These are phyloP conservation scores for Clonostachys rhizophaga DNA, from an alignment of 2,329 filamentous ascomycete genomes.

Conservation along the genomic window DNA sequence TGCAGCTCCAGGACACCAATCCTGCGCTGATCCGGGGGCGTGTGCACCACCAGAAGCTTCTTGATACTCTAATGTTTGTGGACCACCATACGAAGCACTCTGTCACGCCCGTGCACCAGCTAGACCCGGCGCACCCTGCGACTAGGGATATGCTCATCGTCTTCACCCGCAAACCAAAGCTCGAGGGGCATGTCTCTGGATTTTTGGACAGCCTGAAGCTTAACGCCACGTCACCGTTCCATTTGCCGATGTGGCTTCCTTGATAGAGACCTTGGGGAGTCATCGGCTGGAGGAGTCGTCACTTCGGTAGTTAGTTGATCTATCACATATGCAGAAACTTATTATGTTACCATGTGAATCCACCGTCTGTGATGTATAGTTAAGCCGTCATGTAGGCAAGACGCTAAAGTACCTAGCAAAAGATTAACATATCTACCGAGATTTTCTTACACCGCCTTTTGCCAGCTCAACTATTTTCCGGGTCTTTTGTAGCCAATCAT, in stretches of 20 bases:
- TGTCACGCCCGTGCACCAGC: slow-evolving; percentile 11
- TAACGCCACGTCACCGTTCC: slow-evolving; percentile 9
- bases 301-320: no score
- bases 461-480: no score
- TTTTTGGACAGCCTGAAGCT: slow-evolving; percentile 12
- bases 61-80: slow-evolving; percentile 16
- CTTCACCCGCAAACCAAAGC: slow-evolving; percentile 13
- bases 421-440: no score
- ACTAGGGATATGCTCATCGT: slow-evolving; percentile 18
- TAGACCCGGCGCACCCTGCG: slow-evolving; percentile 8
- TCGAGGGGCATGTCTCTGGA: slow-evolving; percentile 12
- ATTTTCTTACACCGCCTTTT: no score
- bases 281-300: not conserved
- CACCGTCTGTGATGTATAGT: no score
- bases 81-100: slow-evolving; percentile 18
- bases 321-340: no score
- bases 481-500: no score
- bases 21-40: slow-evolving; percentile 11
- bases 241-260: slow-evolving; percentile 12
- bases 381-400: no score
- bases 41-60: slow-evolving; percentile 13
- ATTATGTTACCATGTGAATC: no score
- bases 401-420: no score
- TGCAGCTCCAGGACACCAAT: slow-evolving; percentile 10
- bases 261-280: not conserved